Evolutionary conservation across 495 filamentous ascomycete species (phyloP).

Genomic region (Aspergillus sparsus): DNA sequence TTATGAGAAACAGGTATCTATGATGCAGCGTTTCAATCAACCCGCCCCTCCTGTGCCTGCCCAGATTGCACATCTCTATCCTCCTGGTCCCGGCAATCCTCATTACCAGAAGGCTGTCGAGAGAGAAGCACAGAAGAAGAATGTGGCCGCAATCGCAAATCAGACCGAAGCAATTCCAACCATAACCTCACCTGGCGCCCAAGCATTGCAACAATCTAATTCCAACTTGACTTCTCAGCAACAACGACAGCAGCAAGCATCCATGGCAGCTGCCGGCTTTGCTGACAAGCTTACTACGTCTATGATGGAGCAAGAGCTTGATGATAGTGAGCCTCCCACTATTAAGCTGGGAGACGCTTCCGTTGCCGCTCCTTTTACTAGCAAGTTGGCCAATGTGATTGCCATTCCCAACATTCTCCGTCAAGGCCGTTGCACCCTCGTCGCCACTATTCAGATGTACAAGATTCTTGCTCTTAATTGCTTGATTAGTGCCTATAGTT

Average conservation of each 20-base stretch:
- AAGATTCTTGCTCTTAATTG: slow-evolving; percentile 99
- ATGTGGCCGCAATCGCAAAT: slow-evolving; percentile 43
- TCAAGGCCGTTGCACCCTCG: slow-evolving; percentile 93
- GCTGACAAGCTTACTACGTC: slow-evolving; percentile 84
- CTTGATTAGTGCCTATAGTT: slow-evolving; percentile 95
- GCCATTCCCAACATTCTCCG: slow-evolving; percentile 98
- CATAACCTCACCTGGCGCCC: slow-evolving; percentile 68
- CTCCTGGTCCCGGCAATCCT: slow-evolving; percentile 88
- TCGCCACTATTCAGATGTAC: slow-evolving; percentile 99
- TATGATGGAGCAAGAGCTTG: slow-evolving; percentile 89
- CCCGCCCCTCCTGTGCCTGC: slow-evolving; percentile 84
- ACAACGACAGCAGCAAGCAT: slow-evolving; percentile 62
- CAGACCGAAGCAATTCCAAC: slow-evolving; percentile 62
- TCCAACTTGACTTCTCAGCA: slow-evolving; percentile 54
- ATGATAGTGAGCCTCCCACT: slow-evolving; percentile 87
- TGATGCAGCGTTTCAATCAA: slow-evolving; percentile 95
- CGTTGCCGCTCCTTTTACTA: slow-evolving; percentile 95
- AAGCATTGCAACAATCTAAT: slow-evolving; percentile 63
- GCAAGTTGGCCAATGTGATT: slow-evolving; percentile 94
- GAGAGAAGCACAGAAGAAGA: slow-evolving; percentile 75
- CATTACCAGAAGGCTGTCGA: slow-evolving; percentile 92
- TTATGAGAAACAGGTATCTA: slow-evolving; percentile 88
- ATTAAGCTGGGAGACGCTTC: slow-evolving; percentile 98
- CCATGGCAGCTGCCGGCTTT: slow-evolving; percentile 70
- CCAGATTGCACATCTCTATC: slow-evolving; percentile 91